Percentiles rank a stretch among this genome's conserved stretches.
Evolutionary conservation across 148 eudicot genomes (phyloP).

Genomic region (Nyssa sinensis): DNA sequence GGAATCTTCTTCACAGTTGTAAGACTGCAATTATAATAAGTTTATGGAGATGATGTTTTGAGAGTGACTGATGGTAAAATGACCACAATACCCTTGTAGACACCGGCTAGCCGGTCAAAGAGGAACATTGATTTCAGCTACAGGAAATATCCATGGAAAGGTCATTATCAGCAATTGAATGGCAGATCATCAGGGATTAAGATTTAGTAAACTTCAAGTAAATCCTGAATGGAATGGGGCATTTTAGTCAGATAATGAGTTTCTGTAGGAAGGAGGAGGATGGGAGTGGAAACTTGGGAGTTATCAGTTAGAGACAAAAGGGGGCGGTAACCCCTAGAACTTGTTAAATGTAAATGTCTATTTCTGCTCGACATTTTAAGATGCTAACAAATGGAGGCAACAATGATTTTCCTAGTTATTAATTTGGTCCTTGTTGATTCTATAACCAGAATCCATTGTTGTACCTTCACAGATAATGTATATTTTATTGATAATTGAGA

Average conservation of each 20-base stretch:
- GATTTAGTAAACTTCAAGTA: neutral
- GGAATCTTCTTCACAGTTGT: constrained; percentile 4
- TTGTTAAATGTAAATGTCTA: neutral
- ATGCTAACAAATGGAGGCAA: neutral
- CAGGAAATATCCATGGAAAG: neutral
- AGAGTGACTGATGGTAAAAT: neutral
- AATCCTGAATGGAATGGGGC: neutral
- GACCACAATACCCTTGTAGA: neutral
- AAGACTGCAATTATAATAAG: neutral
- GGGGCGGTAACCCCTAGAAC: neutral
- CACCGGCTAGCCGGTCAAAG: neutral
- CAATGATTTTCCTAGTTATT: neutral
- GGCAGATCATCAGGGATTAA: neutral
- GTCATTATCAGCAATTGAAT: neutral
- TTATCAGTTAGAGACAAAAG: neutral
- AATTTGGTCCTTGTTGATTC: neutral
- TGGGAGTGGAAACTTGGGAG: neutral
- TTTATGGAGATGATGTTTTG: neutral
- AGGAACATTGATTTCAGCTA: no score
- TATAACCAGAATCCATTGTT: neutral
- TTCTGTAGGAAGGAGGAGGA: neutral
- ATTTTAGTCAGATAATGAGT: neutral
- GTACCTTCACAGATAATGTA: neutral
- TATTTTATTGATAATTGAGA: neutral
- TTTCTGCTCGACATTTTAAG: neutral